Percentiles rank a stretch among this genome's conserved stretches.
Conservation (phyloP, 345 rosid species). For the Eucalyptus virginea region DNA sequence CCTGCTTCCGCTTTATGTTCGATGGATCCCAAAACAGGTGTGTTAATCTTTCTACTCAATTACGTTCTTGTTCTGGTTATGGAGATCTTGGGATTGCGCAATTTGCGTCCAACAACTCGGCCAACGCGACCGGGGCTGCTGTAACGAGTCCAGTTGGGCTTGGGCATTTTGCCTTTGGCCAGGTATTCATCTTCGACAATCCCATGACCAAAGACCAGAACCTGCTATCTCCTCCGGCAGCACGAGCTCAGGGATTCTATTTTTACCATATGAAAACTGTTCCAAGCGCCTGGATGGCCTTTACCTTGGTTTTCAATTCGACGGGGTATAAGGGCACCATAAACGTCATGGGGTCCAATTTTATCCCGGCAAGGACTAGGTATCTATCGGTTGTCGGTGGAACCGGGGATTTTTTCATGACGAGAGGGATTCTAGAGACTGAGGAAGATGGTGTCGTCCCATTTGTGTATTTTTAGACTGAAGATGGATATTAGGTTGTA, state of each 20-base stretch:
- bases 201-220: neutral
- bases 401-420: slow-evolving; percentile 68
- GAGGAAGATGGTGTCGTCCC: slow-evolving; percentile 27
- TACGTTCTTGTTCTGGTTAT: too few species aligned
- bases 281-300: neutral
- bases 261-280: neutral
- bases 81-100: too few species aligned
- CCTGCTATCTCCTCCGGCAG: neutral
- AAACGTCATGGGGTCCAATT: slow-evolving; percentile 45
- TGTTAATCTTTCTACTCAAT: too few species aligned
- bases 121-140: slow-evolving; percentile 1
- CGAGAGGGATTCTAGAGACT: slow-evolving; percentile 45
- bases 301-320: slow-evolving; percentile 12
- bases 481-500: slow-evolving; percentile 28
- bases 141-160: neutral
- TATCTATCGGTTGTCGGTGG: slow-evolving; percentile 53
- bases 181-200: neutral
- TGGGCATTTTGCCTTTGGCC: neutral
- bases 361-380: slow-evolving; percentile 39
- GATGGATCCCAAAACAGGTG: too few species aligned
- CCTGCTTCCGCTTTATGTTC: too few species aligned
- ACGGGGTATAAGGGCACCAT: slow-evolving; percentile 37
- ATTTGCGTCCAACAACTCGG: too few species aligned
- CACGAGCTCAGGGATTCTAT: neutral
- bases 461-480: slow-evolving; percentile 37